Base-by-base conservation (phyloP, 345 rosid species). In the Diplotaxis tenuifolia region DNA sequence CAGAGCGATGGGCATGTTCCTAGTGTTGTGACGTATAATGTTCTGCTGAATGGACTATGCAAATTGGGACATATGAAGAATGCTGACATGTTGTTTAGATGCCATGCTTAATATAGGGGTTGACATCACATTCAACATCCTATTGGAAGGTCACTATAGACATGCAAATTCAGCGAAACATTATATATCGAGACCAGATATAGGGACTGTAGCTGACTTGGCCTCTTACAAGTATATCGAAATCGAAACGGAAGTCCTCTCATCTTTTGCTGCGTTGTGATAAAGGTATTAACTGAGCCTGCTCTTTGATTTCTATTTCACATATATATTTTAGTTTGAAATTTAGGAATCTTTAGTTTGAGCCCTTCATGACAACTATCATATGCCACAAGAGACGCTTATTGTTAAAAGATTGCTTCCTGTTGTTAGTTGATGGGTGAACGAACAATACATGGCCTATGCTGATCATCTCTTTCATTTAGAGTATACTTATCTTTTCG, bases 21-120 rank as follows among this genome's bases (percentile, higher is more conserved):
- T 5, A 72, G 85, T 40, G 90, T 89, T 72, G 84, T 86, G 40
- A 90, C 92, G 6, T 93, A 87, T 79, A 93, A 90, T 67, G 96
- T 81, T 75, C 84, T 90, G 16, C 75, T 93, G 81, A 89, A 90
- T 47, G 94, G 91, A 29, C 80, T 86, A 6, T 90, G 94, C 84
- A 93, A 89, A 78, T 75, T 54, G 40, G 92, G 94, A 67, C 90
- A 90, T 80, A 80, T 84, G 79, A 93, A 82, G 71, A 89, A 89
- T 71, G 96, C 97, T 56, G 70, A 81, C 27, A 76, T 74, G 89
- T 86, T 93, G 29, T 75, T 93, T n/a, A 57, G 81, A 87, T 75
- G 83, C 85, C 23, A 93, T 90, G 96, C 80, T 87, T 60, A 82
- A 84, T 78, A 32, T 72, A 28, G 92, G 97, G 23, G 89, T 85